Evolutionary conservation across 768 basidiomycete species (phyloP), one percentile per base, ranked within the genome.

Genomic region (Kwoniella heveanensis): DNA sequence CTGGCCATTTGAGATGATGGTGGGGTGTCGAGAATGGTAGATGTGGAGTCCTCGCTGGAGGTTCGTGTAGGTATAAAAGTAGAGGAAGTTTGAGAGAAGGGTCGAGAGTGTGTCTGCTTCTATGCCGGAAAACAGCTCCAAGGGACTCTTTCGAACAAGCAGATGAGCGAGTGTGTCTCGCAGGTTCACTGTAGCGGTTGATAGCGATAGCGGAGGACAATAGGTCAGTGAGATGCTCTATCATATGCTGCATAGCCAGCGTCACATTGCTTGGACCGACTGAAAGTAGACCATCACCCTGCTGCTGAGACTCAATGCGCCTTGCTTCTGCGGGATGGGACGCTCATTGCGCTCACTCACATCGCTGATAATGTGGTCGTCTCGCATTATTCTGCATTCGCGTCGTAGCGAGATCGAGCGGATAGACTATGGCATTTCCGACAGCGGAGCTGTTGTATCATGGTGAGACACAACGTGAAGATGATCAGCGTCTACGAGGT

Each of bases 371-470:
- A 26, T 58, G 51, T 7, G 44, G 54, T 32, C 37, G 57, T 57
- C 37, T 62, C 15, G 60, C 49, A 61, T 64, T 63, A 36, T 64
- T 72, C 62, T 77, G 75, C 57, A 77, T 61, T 4, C 73, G 66
- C 3, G 75, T 77, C 0, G 75, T 77, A 15, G 67, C 73, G 25
- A 77, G 63, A 37, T 77, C 75, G 2, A 77, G 58, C 22, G 75
- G 75, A 62, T 70, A 77, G 29, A 77, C 73, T 25, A 77, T 62
- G 3, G 71, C 73, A 63, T 74, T 77, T 17, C 69, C 75, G 2
- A 74, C 69, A 15, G 66, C 71, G 1, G 75, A 72, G 22, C 73
- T 72, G 49, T 5, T n/a, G 3, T 21, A 22, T 13, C 24, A 15
- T 21, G 36, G 57, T 55, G 26, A 59, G 53, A 27, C 39, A 2